A percentile compares a stretch with the other conserved stretches of the same genome.
Evolutionary conservation across 768 basidiomycete genomes (phyloP).

Genomic region (Kwoniella pini): DNA sequence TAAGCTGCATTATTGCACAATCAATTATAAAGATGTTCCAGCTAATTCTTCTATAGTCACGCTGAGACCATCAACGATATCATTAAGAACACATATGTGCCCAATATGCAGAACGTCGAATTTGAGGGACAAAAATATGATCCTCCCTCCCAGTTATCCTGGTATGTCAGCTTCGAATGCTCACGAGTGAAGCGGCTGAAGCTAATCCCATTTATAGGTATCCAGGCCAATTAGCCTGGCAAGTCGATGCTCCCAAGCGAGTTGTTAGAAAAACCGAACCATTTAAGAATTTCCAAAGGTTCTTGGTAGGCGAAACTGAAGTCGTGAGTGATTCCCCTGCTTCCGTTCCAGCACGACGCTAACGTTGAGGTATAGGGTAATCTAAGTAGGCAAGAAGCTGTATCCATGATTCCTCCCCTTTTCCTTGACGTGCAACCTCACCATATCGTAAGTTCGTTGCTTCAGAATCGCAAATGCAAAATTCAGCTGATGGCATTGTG

Average conservation of each 20-base stretch:
- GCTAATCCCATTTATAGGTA: conserved; percentile 64
- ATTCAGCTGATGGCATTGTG: conserved; percentile 3
- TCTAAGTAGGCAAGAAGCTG: conserved; percentile 91
- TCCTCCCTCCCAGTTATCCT: conserved; percentile 79
- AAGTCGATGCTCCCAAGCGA: conserved; percentile 86
- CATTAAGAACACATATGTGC: conserved; percentile 76
- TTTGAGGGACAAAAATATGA: conserved; percentile 75
- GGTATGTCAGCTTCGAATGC: conserved; percentile 59
- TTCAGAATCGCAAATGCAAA: not conserved
- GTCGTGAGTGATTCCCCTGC: conserved; percentile 64
- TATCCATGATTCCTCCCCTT: conserved; percentile 98
- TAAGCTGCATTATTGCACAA: conserved; percentile 53
- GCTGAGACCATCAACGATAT: conserved; percentile 72
- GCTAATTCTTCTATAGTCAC: conserved; percentile 60
- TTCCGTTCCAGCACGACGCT: conserved; percentile 1
- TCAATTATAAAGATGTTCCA: not conserved
- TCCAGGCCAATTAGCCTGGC: conserved; percentile 93
- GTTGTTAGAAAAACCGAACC: conserved; percentile 81
- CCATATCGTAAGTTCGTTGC: conserved; percentile 60
- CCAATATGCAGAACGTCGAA: conserved; percentile 67
- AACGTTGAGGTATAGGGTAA: conserved; percentile 68
- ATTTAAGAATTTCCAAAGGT: conserved; percentile 92
- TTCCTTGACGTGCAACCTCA: conserved; percentile 92
- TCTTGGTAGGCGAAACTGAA: conserved; percentile 96
- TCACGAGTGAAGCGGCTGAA: not conserved